Evolutionary conservation across 2,329 filamentous ascomycete species (phyloP), one percentile per base, ranked within the genome.

Genomic region (Scytalidium lignicola): DNA sequence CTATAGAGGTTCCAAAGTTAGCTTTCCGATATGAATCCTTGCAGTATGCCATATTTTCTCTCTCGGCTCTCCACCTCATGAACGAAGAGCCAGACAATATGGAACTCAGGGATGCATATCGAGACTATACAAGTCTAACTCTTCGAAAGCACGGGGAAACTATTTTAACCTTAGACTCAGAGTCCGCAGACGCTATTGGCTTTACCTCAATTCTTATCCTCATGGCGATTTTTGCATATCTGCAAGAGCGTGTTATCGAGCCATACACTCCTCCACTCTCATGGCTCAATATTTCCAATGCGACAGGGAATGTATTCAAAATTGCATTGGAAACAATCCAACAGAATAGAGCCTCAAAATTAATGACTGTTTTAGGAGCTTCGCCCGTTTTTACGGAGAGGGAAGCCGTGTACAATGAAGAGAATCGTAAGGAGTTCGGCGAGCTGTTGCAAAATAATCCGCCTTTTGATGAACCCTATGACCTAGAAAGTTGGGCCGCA

Each of bases 221-320:
- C 17, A 50, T 51, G 8, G 46, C 54, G 20, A 42, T 52, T 18
- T 53, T 56, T 28, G 52, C 54, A 3, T 41, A 39, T 23, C 12
- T 57, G 8, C 54, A 55, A 39, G 44, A 51, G 26, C 54, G 55
- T 29, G 20, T 37, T n/a, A 29, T 55, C 7, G 39, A 51, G 18
- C 55, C 50, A 40, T 57, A 56, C 19, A 45, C 48, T 20, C 46
- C 55, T 15, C 54, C 55, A n/a, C 51, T 48, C 20, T 49, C 55
- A 48, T 57, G 52, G 51, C 39, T 54, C 28, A n/a, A 43, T 10
- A 50, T 54, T 26, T 46, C 51, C 3, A 43, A 51, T 22, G 54
- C 51, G 12, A 47, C 50, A 3, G 49, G 46, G 17, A 52, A 41
- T 1, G 49, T 57, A 8, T 56, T 54, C 28, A 43, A 23, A 2